Evolutionary conservation across 2,329 filamentous ascomycete genomes (phyloP), one percentile per base, ranked within the genome.

Genomic region (Fusarium equiseti): DNA sequence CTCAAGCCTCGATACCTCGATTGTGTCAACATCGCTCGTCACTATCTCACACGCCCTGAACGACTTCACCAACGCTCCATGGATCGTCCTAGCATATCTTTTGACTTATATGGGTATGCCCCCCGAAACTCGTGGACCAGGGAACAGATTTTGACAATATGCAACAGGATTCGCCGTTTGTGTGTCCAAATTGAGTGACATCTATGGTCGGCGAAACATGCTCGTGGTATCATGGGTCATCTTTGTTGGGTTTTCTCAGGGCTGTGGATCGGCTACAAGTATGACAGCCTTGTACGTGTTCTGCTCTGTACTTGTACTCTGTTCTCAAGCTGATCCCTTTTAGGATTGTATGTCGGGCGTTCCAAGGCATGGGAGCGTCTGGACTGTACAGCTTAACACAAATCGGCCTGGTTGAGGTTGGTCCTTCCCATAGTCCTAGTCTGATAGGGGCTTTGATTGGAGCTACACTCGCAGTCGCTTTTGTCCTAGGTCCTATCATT

Each of bases 301-400:
- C 44, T 53, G 6, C 11, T 46, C 45, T 59, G 49, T 62, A 15
- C 43, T 40, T 59, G 49, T 62, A 13, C 43, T 40, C 38, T 61
- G 12, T 29, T 40, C 26, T 48, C 42, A 43, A 27, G 57, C 74
- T 79, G 57, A 77, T 63, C 49, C 7, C 60, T 22, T 45, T 26
- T 56, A 89, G 88, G 2, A 89, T 90, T 50, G 73, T 87, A 16
- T 90, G 83, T 61, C 85, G 88, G 22, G 86, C 86, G 2, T 84
- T 90, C 16, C 88, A 90, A 61, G 88, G 88, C 7, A 83, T 90
- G 45, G 88, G 89, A 1, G 89, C 87, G 3, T 88, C 89, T 11
- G 88, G 88, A 0, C 79, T 90, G 26, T 91, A 90, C 76, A 89
- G 87, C 67, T 77, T 90, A 44, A 85, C 86, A 2, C 86, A 90